Base-by-base conservation (phyloP, 139 green algal genomes). In the Microglena sp. region DNA sequence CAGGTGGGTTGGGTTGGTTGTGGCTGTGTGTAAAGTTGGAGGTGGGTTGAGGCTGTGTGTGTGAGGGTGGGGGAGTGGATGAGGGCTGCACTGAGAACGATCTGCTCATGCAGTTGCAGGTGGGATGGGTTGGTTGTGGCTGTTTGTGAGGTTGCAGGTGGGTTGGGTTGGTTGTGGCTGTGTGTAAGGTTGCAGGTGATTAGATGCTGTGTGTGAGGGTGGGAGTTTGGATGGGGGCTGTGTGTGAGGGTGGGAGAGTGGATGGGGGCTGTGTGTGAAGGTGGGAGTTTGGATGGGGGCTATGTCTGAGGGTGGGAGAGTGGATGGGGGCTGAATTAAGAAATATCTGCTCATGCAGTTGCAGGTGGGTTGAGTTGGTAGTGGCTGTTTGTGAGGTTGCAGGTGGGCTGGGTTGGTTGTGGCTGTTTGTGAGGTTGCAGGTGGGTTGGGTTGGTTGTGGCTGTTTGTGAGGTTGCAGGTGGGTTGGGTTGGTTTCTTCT, bases 231-330 rank as follows among this genome's bases (percentile, higher is more conserved):
- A n/a, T n/a, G n/a, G n/a, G n/a, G n/a, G n/a, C n/a, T n/a, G n/a
- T n/a, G n/a, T n/a, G n/a, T n/a, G n/a, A 97, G 76, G 89, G 79
- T 11, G 28, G 21, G 6, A 32, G 50, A 15, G 18, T 50, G 11
- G 40, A 11, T 11, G 11, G 18, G 40, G 40, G 40, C 40, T n/a
- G n/a, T n/a, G n/a, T n/a, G n/a, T 99, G 57, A 76, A 81, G 5
- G 94, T 96, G 33, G 94, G 98, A 64, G 94, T 92, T 31, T 93
- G 94, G 0, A 92, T 91, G n/a, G n/a, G n/a, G n/a, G n/a, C n/a
- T n/a, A n/a, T n/a, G n/a, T n/a, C n/a, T n/a, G n/a, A n/a, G n/a
- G n/a, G n/a, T n/a, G n/a, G n/a, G 57, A 76, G 82, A 6, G 94
- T 96, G 33, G 94, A 99, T 64, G 94, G 93, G 30, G 94, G 94